These are phyloP conservation scores for Cucurbitaria berberidis DNA, from an alignment of 2,329 filamentous ascomycete genomes.

Conservation along the genomic window DNA sequence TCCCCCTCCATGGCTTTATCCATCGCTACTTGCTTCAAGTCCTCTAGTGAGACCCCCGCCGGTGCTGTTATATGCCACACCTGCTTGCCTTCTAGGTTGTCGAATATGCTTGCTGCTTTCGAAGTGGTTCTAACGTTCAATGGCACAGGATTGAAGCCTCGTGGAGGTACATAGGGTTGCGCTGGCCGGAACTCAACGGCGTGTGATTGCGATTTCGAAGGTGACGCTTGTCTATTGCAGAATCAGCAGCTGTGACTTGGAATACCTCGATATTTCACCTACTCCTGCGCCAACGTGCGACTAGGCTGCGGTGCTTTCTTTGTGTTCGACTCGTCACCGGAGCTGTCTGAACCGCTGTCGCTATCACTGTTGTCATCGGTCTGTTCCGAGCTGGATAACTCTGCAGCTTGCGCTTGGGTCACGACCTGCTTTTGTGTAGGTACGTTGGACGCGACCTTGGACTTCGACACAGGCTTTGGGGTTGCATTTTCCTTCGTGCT, in stretches of 20 bases:
- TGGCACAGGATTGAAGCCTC: slow-evolving; percentile 57
- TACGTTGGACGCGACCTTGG: slow-evolving; percentile 23
- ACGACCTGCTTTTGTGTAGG: slow-evolving; percentile 29
- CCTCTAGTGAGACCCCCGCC: slow-evolving; percentile 69
- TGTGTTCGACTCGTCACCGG: slow-evolving; percentile 49
- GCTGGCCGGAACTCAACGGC: slow-evolving; percentile 46
- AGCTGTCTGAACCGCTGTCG: slow-evolving; percentile 34
- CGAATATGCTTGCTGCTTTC: slow-evolving; percentile 58
- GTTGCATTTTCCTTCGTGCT: slow-evolving; percentile 12
- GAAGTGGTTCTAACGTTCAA: slow-evolving; percentile 52
- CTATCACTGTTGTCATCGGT: slow-evolving; percentile 27
- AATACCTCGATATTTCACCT: slow-evolving; percentile 3
- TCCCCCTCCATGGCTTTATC: slow-evolving; percentile 61
- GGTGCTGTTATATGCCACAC: slow-evolving; percentile 83
- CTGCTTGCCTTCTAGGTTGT: slow-evolving; percentile 71
- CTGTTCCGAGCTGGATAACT: slow-evolving; percentile 34
- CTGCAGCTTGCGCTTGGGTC: slow-evolving; percentile 27
- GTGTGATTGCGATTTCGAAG: slow-evolving; percentile 29
- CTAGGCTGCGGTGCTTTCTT: slow-evolving; percentile 28
- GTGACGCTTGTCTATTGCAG: slow-evolving; percentile 8
- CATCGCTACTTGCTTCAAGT: slow-evolving; percentile 69
- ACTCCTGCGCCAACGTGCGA: slow-evolving; percentile 23
- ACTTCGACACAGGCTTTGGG: slow-evolving; percentile 17
- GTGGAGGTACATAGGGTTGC: slow-evolving; percentile 45
- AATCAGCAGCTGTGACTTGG: not conserved